Evolutionary conservation across 306 rosid genomes (phyloP).

Genomic region (Boehmeria nivea): DNA sequence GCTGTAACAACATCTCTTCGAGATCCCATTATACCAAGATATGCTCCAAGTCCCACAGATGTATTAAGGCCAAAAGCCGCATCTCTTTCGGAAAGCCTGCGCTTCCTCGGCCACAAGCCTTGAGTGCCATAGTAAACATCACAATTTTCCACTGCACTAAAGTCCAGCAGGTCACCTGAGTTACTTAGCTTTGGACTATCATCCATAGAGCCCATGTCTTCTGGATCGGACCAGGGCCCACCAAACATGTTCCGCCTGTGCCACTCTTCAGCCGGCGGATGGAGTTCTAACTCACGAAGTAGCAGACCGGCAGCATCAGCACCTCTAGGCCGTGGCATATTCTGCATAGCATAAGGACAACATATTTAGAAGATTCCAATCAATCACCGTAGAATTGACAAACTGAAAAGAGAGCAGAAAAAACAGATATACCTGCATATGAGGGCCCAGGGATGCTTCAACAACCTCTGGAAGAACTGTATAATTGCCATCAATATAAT

Average conservation of each 20-base stretch:
- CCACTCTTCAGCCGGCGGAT: slow-evolving; percentile 99
- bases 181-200: slow-evolving; percentile 54
- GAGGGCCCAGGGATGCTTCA: slow-evolving; percentile 91
- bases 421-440: slow-evolving; percentile 71
- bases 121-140: slow-evolving; percentile 55
- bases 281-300: slow-evolving; percentile 89
- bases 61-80: slow-evolving; percentile 98
- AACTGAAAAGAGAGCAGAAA: neutral
- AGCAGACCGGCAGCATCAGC: slow-evolving; percentile 93
- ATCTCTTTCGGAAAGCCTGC: slow-evolving; percentile 97
- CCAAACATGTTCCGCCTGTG: slow-evolving; percentile 80
- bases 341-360: slow-evolving; percentile 28
- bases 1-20: slow-evolving; percentile 98
- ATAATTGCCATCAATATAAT: slow-evolving; percentile 89
- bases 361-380: too few relatives aligned
- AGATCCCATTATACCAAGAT: slow-evolving; percentile 99
- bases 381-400: slow-evolving; percentile 6
- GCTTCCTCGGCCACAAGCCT: slow-evolving; percentile 93
- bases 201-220: slow-evolving; percentile 50
- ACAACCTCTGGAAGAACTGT: slow-evolving; percentile 92
- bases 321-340: slow-evolving; percentile 96
- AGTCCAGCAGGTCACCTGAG: slow-evolving; percentile 56
- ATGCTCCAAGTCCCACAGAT: slow-evolving; percentile 90
- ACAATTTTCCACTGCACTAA: slow-evolving; percentile 50
- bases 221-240: slow-evolving; percentile 76